Conservation (phyloP, 495 filamentous ascomycete species). For the Penicillium chermesinum region DNA sequence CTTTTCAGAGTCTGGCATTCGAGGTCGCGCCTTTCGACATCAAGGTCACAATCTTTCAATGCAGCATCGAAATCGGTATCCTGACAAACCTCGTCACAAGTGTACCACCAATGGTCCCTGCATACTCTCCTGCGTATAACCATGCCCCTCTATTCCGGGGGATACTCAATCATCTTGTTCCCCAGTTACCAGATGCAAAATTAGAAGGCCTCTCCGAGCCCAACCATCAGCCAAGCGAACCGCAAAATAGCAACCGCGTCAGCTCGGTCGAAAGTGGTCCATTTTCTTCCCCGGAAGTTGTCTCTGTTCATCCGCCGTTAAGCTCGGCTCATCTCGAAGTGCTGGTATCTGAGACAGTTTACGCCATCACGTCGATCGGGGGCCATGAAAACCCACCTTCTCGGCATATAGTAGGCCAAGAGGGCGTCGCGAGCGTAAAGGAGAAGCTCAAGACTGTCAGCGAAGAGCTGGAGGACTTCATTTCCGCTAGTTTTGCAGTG, state of each 20-base stretch:
- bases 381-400: constrained; percentile 95
- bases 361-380: constrained; percentile 83
- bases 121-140: constrained; percentile 68
- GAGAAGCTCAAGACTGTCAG: constrained; percentile 96
- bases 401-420: constrained; percentile 87
- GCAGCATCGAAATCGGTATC: constrained; percentile 74
- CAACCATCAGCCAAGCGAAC: constrained; percentile 11
- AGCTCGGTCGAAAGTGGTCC: constrained; percentile 36
- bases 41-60: constrained; percentile 92
- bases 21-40: constrained; percentile 97
- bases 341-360: constrained; percentile 81
- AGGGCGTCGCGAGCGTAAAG: constrained; percentile 82
- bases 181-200: constrained; percentile 40
- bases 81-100: constrained; percentile 82
- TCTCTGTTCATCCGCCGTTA: constrained; percentile 67
- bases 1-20: constrained; percentile 71
- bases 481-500: constrained; percentile 79
- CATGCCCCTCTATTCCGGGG: constrained; percentile 75
- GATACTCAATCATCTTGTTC: constrained; percentile 69
- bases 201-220: constrained; percentile 11
- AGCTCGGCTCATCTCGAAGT: constrained; percentile 57
- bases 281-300: constrained; percentile 50
- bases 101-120: constrained; percentile 65
- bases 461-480: constrained; percentile 93
- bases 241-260: constrained; percentile 21